Evolutionary conservation across 352 stramenopile species (phyloP), one percentile per base, ranked within the genome.

Genomic region (Phytophthora sojae): DNA sequence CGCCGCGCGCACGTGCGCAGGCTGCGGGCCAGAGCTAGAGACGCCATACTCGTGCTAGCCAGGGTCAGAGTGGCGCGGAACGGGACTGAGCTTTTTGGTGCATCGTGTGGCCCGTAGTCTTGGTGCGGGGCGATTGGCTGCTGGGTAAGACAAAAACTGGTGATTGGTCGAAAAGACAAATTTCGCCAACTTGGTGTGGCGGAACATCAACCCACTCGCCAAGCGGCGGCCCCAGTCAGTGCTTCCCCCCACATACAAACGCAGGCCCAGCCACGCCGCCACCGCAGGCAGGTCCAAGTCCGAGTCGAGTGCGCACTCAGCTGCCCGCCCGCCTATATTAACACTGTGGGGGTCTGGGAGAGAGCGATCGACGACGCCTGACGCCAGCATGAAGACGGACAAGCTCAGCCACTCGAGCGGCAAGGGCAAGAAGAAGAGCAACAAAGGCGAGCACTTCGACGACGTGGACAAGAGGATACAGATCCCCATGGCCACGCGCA

Each of bases 401-500:
- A 73, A 73, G 51, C 17, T 50, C 6, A 42, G 17, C 30, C 12
- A 64, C 25, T 50, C 35, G 11, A 39, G 59, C 56, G 70, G 44
- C 39, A 75, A 71, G n/a, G 69, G 71, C 63, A 73, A 73, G 50
- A 67, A 51, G 32, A 60, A 30, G 47, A 17, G 26, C 32, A 56
- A 32, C 32, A 39, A 39, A 39, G 6, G 49, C 23, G 57, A 67
- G 6, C 53, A 51, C 14, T 79, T 77, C 35, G 73, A 86, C 54
- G 85, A 89, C 25, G 86, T 93, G 65, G 86, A 93, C 74, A 84
- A 81, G 58, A 69, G 81, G 73, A 93, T 93, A 64, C 83, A 83
- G 14, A 91, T 93, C 72, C 86, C 86, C n/a, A 57, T 93, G 35
- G 71, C 57, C 45, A 82, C 77, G 30, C 77, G 71, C 55, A 72